Conservation (phyloP, 148 eudicot genomes). For the Dysphania ambrosioides region DNA sequence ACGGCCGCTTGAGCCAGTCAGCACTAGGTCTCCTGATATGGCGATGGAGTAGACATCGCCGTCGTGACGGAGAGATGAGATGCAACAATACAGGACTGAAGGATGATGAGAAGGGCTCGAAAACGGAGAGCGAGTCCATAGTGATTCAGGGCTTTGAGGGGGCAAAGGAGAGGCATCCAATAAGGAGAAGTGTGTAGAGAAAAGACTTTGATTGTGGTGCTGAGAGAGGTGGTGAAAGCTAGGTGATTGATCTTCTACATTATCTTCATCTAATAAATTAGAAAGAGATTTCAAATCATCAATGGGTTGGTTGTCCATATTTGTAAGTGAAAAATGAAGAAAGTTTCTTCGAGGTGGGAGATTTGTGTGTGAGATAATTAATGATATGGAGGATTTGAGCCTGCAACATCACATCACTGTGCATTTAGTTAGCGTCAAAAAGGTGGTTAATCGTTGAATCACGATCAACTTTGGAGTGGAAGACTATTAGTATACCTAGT, state of each 20-base stretch:
- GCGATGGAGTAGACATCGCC: conserved; percentile 46
- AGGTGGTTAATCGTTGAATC: not conserved
- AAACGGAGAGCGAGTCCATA: conserved; percentile 41
- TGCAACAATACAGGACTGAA: conserved; percentile 38
- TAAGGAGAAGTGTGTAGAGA: too few relatives aligned
- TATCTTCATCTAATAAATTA: not conserved
- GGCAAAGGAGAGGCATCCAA: conserved; percentile 11
- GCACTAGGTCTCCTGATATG: conserved; percentile 26
- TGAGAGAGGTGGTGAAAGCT: conserved; percentile 21
- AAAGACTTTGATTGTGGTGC: not conserved
- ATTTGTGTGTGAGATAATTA: not conserved
- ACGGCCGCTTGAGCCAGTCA: conserved; percentile 48
- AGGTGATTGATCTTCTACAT: conserved; percentile 5
- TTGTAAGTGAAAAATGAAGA: too few relatives aligned
- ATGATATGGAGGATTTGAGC: not conserved
- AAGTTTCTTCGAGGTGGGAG: too few relatives aligned
- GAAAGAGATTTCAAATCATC: not conserved
- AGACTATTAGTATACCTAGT: not conserved
- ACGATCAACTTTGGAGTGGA: not conserved
- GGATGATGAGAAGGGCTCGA: conserved; percentile 27
- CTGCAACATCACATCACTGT: not conserved
- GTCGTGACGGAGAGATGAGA: conserved; percentile 48
- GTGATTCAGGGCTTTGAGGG: conserved; percentile 39
- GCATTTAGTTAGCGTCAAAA: conserved; percentile 2
- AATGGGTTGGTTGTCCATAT: not conserved